A percentile compares a stretch with the other conserved stretches of the same genome.
These are phyloP conservation scores for Tylopilus cervinicoccineus DNA, from an alignment of 768 basidiomycete species.

Conservation along the genomic window DNA sequence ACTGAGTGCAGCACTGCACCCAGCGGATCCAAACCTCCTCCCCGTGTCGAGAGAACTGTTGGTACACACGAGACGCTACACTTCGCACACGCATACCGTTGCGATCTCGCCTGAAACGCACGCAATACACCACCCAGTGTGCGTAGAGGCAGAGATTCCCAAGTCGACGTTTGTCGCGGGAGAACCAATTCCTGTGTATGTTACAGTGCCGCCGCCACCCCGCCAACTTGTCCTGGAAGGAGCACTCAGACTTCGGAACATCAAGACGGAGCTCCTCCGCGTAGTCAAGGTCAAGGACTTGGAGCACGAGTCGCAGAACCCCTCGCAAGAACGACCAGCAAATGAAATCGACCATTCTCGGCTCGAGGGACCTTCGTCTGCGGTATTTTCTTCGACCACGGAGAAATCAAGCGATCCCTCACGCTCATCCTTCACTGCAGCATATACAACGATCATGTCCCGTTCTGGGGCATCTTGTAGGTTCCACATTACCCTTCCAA, in stretches of 20 bases:
- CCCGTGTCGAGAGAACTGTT: slow-evolving; percentile 51
- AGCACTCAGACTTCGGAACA: slow-evolving; percentile 73
- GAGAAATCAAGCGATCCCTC: slow-evolving; percentile 36
- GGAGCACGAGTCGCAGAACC: slow-evolving; percentile 32
- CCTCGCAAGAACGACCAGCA: slow-evolving; percentile 15
- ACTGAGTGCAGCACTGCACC: slow-evolving; percentile 63
- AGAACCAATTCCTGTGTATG: slow-evolving; percentile 75
- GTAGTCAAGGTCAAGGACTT: slow-evolving; percentile 48
- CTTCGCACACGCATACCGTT: slow-evolving; percentile 56
- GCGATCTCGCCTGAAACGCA: slow-evolving; percentile 57
- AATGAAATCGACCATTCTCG: slow-evolving; percentile 13
- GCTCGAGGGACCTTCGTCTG: slow-evolving; percentile 33
- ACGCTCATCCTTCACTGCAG: slow-evolving; percentile 36
- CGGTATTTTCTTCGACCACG: slow-evolving; percentile 15
- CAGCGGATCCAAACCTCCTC: slow-evolving; percentile 36
- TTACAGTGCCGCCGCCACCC: slow-evolving; percentile 74
- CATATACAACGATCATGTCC: slow-evolving; percentile 58
- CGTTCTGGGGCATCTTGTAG: slow-evolving; percentile 90
- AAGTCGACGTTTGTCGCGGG: slow-evolving; percentile 66
- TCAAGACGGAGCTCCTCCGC: slow-evolving; percentile 76
- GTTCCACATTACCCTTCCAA: slow-evolving; percentile 72
- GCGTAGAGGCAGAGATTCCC: slow-evolving; percentile 66
- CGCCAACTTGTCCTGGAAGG: slow-evolving; percentile 62
- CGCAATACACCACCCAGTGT: slow-evolving; percentile 57
- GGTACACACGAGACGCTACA: slow-evolving; percentile 74